phyloP scores from a whole-genome alignment of 345 rosid species.

The Punica granatum region DNA sequence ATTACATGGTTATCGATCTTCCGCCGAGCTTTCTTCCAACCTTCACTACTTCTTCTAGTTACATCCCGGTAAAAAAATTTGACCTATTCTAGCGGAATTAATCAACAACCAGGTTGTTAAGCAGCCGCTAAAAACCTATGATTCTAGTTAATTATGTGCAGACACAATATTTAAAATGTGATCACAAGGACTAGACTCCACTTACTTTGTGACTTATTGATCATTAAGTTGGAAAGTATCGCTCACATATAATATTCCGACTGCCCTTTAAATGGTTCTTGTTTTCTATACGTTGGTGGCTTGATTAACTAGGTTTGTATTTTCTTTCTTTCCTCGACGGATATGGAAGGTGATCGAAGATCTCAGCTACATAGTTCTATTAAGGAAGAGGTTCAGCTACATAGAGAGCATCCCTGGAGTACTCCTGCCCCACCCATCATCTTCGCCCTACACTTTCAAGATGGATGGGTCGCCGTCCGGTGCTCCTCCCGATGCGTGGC shows the following conservation, averaged over 20 bases:
- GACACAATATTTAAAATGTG: too few relatives aligned
- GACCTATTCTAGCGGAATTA: background rate
- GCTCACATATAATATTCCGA: too few relatives aligned
- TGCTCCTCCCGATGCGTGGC: conserved; percentile 44
- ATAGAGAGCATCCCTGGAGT: conserved; percentile 94
- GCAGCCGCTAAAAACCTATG: too few relatives aligned
- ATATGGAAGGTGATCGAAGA: conserved; percentile 66
- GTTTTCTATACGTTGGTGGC: background rate
- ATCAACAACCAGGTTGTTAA: too few relatives aligned
- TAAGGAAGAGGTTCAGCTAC: conserved; percentile 81
- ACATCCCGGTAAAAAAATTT: background rate
- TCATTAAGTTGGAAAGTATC: too few relatives aligned
- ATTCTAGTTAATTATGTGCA: too few relatives aligned
- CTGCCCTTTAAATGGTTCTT: background rate
- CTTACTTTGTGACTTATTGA: too few relatives aligned
- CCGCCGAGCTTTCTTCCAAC: background rate
- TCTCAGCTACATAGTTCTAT: conserved; percentile 67
- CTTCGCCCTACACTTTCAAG: conserved; percentile 57
- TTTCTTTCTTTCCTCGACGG: conserved; percentile 3
- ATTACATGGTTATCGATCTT: background rate
- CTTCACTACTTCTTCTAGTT: background rate
- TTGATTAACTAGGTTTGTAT: background rate
- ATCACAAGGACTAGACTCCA: too few relatives aligned
- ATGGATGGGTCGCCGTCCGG: conserved; percentile 17
- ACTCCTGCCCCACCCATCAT: conserved; percentile 86